These are phyloP conservation scores for Rhizophagus clarus DNA, from an alignment of 192 early-diverging fungal genomes.

Conservation along the genomic window DNA sequence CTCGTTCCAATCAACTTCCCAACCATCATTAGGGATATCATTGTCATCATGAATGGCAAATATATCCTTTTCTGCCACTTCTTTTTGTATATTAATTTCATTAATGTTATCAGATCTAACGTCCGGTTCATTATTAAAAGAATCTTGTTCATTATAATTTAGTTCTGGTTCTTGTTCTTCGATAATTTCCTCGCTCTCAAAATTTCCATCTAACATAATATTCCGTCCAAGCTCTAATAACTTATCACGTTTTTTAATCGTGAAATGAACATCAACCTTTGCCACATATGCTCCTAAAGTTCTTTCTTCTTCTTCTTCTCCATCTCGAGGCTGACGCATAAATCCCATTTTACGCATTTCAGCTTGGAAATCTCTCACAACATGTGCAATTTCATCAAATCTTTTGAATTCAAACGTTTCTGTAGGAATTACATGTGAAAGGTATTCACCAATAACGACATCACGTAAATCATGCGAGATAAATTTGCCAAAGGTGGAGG, in stretches of 20 bases:
- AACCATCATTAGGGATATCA: slow-evolving; percentile 28
- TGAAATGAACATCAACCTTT: slow-evolving; percentile 53
- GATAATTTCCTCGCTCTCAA: slow-evolving; percentile 41
- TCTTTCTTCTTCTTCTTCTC: slow-evolving; percentile 32
- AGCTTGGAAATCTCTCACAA: slow-evolving; percentile 36
- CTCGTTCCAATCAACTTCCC: slow-evolving; percentile 35
- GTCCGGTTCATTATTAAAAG: not conserved
- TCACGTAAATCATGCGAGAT: slow-evolving; percentile 28
- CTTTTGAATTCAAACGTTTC: slow-evolving; percentile 34
- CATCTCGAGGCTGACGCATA: slow-evolving; percentile 22
- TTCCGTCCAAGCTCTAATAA: slow-evolving; percentile 47
- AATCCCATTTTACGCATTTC: slow-evolving; percentile 44
- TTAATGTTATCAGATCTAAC: not conserved
- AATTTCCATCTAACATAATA: slow-evolving; percentile 50
- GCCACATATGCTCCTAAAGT: slow-evolving; percentile 45
- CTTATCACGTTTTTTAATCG: slow-evolving; percentile 45
- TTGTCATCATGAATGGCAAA: not conserved
- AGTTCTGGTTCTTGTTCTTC: slow-evolving; percentile 12
- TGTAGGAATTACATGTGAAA: slow-evolving; percentile 34
- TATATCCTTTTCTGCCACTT: not conserved
- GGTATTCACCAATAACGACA: slow-evolving; percentile 36
- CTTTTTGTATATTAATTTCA: not conserved
- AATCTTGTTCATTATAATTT: not conserved
- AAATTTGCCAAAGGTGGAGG: slow-evolving; percentile 22
- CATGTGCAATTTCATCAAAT: slow-evolving; percentile 35